These are phyloP conservation scores for Heritiera littoralis DNA, from an alignment of 345 rosid species.

Conservation along the genomic window DNA sequence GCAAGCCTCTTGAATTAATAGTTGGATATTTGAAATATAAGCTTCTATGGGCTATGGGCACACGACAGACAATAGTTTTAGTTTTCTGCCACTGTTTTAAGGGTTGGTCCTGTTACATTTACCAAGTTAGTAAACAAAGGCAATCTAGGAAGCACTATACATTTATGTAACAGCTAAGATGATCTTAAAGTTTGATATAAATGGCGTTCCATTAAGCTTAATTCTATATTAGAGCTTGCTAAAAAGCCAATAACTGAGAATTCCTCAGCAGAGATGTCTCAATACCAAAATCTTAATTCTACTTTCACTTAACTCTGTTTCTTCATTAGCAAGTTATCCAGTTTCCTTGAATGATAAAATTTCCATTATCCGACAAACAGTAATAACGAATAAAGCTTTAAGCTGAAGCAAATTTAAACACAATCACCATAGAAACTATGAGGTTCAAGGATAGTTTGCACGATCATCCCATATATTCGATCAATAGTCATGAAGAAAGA, in stretches of 20 bases:
- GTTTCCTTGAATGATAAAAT: neutral
- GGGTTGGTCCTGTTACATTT: neutral
- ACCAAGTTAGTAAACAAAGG: neutral
- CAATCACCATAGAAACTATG: neutral
- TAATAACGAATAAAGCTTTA: too few species aligned
- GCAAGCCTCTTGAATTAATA: neutral
- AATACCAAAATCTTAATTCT: neutral
- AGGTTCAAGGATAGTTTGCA: neutral
- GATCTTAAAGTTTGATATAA: neutral
- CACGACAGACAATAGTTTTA: neutral
- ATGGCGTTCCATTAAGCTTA: neutral
- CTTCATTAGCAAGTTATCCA: neutral
- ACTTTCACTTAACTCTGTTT: neutral
- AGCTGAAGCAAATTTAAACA: neutral
- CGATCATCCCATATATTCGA: neutral
- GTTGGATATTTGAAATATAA: neutral
- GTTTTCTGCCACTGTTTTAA: neutral
- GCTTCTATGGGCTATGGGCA: neutral
- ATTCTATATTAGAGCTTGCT: neutral
- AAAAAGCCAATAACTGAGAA: neutral
- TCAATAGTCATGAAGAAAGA: neutral
- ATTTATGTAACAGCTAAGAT: neutral
- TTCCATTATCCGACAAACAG: neutral
- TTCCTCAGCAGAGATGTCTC: neutral
- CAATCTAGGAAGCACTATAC: neutral